A percentile compares a stretch with the other conserved stretches of the same genome.
These are phyloP conservation scores for Athelia sp. DNA, from an alignment of 1,284 basidiomycete species.

Conservation along the genomic window DNA sequence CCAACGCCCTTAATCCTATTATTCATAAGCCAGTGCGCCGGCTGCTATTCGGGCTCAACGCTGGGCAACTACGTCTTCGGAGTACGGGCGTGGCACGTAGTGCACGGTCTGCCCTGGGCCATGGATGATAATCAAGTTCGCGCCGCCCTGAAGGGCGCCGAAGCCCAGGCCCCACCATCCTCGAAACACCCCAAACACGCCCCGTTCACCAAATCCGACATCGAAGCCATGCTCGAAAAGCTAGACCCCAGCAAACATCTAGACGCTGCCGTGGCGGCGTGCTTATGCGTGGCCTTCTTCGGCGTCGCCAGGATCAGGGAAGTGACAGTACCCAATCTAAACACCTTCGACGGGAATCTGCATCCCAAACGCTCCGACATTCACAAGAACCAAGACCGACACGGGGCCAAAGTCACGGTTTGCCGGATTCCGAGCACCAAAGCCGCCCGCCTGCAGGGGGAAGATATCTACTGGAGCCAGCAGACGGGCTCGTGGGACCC, in stretches of 20 bases:
- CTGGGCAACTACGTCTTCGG: conserved; percentile 23
- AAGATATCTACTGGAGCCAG: conserved; percentile 21
- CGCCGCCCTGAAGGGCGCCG: conserved; percentile 17
- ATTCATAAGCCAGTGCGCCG: conserved; percentile 16
- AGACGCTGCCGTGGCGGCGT: conserved; percentile 26
- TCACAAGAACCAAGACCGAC: conserved; percentile 3
- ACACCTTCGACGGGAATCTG: conserved; percentile 16
- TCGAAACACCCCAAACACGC: conserved; percentile 16
- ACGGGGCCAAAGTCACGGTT: conserved; percentile 14
- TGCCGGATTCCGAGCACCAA: conserved; percentile 29
- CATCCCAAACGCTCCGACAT: conserved; percentile 20
- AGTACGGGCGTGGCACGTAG: conserved; percentile 28
- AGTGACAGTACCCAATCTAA: conserved; percentile 24
- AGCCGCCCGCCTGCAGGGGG: conserved; percentile 10
- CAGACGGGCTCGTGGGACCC: conserved; percentile 26
- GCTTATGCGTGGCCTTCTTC: conserved; percentile 29
- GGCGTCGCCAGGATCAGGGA: conserved; percentile 24
- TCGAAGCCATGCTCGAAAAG: conserved; percentile 9
- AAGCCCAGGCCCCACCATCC: conserved; percentile 11
- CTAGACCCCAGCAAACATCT: conserved; percentile 19
- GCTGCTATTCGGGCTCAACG: conserved; percentile 12
- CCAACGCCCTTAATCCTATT: conserved; percentile 2
- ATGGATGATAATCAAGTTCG: conserved; percentile 16
- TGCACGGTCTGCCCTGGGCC: conserved; percentile 24
- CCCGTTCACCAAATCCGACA: conserved; percentile 17